Percentiles rank a stretch among this genome's conserved stretches.
phyloP scores from a whole-genome alignment of 2,329 filamentous ascomycete species.

The Aaosphaeria pasadenensis region DNA sequence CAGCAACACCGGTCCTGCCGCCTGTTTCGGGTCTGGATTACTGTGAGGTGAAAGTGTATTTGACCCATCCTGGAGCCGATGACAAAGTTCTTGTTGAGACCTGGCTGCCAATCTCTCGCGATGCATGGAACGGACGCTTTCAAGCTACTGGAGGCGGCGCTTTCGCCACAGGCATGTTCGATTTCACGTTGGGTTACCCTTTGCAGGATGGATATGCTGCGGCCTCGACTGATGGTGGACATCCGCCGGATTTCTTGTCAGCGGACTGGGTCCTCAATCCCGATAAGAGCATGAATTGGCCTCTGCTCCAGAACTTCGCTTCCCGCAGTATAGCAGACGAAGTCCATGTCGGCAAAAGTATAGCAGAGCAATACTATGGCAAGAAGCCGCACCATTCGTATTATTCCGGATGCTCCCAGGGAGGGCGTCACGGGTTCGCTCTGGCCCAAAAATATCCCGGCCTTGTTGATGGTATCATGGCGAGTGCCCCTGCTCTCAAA shows the following conservation, averaged over 20 bases:
- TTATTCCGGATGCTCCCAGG: constrained; percentile 26
- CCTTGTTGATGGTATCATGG: constrained; percentile 27
- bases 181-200: constrained; percentile 17
- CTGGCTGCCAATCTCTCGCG: constrained; percentile 24
- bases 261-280: constrained; percentile 19
- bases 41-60: constrained; percentile 8
- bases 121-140: constrained; percentile 32
- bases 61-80: constrained; percentile 15
- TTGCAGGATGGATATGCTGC: constrained; percentile 28
- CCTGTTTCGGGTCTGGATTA: constrained; percentile 3
- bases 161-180: constrained; percentile 22
- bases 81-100: constrained; percentile 23
- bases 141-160: constrained; percentile 31
- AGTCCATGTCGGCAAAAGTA: constrained; percentile 31
- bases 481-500: constrained; percentile 24
- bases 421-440: constrained; percentile 28
- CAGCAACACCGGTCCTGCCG: not conserved
- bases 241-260: constrained; percentile 9
- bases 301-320: constrained; percentile 37
- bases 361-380: constrained; percentile 33
- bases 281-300: constrained; percentile 22
- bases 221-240: constrained; percentile 31
- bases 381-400: constrained; percentile 30
- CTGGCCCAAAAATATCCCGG: constrained; percentile 28
- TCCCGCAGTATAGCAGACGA: constrained; percentile 37